Evolutionary conservation across 768 basidiomycete genomes (phyloP).

Genomic region (Rhizopogon sp.): DNA sequence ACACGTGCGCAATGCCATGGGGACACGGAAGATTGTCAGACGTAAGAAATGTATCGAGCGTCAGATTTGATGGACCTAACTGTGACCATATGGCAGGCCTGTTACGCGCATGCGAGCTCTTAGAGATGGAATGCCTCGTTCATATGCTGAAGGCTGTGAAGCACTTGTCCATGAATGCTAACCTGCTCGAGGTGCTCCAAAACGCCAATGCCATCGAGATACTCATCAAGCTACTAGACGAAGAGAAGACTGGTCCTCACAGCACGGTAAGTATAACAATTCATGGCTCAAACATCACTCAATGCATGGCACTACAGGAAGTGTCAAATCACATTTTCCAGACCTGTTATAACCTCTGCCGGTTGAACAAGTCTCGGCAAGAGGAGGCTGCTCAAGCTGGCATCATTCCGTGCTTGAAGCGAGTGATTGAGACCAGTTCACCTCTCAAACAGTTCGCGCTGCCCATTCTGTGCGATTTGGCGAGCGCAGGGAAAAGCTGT

Average conservation of each 20-base stretch:
- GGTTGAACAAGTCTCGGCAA: slow-evolving; percentile 89
- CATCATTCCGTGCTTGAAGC: slow-evolving; percentile 87
- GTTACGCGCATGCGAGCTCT: slow-evolving; percentile 78
- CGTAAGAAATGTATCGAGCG: slow-evolving; percentile 47
- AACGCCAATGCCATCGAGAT: slow-evolving; percentile 94
- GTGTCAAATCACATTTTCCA: slow-evolving; percentile 97
- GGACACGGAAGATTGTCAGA: slow-evolving; percentile 82
- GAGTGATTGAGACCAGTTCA: slow-evolving; percentile 82
- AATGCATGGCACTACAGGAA: slow-evolving; percentile 52
- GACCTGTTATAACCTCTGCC: slow-evolving; percentile 94
- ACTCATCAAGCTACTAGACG: slow-evolving; percentile 79
- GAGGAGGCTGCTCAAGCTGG: slow-evolving; percentile 97
- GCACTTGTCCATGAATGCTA: slow-evolving; percentile 91
- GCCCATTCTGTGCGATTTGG: slow-evolving; percentile 94
- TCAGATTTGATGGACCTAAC: slow-evolving; percentile 3
- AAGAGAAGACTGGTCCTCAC: slow-evolving; percentile 72
- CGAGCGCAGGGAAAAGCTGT: slow-evolving; percentile 91
- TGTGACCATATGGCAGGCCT: slow-evolving; percentile 50
- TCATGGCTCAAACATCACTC: neutral
- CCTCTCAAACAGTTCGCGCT: slow-evolving; percentile 96
- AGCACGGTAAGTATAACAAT: slow-evolving; percentile 58
- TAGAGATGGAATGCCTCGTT: slow-evolving; percentile 86
- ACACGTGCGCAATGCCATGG: slow-evolving; percentile 89
- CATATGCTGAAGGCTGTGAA: slow-evolving; percentile 93
- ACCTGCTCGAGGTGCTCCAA: slow-evolving; percentile 87